Evolutionary conservation across 2,329 filamentous ascomycete species (phyloP).

Genomic region (Sarocladiaceae sp.): DNA sequence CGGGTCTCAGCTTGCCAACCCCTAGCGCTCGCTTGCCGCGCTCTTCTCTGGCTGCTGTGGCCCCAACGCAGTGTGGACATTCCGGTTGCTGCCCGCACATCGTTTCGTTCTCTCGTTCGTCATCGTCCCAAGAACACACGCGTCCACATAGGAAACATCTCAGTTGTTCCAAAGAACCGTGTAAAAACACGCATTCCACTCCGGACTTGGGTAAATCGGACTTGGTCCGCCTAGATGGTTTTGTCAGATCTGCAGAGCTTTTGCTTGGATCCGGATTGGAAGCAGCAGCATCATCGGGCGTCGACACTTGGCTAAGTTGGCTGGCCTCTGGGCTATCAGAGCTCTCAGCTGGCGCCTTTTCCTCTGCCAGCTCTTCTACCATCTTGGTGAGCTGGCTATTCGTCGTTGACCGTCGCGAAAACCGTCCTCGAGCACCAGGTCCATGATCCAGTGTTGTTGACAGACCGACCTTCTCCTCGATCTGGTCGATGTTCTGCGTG

Average conservation of each 20-base stretch:
- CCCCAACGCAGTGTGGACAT: constrained; percentile 58
- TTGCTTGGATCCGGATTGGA: constrained; percentile 12
- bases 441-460: constrained; percentile 56
- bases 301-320: not conserved
- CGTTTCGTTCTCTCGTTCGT: constrained; percentile 47
- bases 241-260: constrained; percentile 15
- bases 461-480: constrained; percentile 64
- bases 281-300: constrained; percentile 9
- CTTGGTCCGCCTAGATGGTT: constrained; percentile 11
- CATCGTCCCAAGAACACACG: constrained; percentile 54
- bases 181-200: constrained; percentile 63
- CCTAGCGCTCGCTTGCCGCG: constrained; percentile 61
- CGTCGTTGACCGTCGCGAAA: constrained; percentile 43
- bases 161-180: constrained; percentile 60
- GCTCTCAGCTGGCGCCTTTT: not conserved
- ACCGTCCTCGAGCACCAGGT: constrained; percentile 54
- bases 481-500: constrained; percentile 69
- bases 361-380: constrained; percentile 24
- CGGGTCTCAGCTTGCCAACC: constrained; percentile 61
- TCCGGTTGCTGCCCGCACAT: constrained; percentile 59
- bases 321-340: constrained; percentile 14
- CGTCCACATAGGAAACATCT: constrained; percentile 58
- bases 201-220: constrained; percentile 31
- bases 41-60: constrained; percentile 56
- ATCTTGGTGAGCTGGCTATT: constrained; percentile 29